Percentiles rank a stretch among this genome's conserved stretches.
Conservation (phyloP, 2,329 filamentous ascomycete species). For the Whalleya microplaca region DNA sequence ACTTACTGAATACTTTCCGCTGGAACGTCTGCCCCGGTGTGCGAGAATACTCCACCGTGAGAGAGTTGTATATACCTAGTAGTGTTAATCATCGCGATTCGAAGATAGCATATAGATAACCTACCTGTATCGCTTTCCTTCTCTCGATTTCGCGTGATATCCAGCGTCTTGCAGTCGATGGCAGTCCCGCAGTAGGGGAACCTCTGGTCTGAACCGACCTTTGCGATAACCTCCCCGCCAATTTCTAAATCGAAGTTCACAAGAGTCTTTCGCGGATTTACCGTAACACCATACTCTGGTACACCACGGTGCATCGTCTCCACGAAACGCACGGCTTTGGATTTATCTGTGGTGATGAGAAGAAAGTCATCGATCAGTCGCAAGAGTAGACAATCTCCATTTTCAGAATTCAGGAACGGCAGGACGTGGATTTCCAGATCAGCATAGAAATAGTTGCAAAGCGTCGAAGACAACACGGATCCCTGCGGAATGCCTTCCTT, state of each 20-base stretch:
- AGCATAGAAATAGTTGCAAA: slow-evolving; percentile 97
- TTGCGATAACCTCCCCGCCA: slow-evolving; percentile 54
- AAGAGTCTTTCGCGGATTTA: slow-evolving; percentile 79
- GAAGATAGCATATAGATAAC: slow-evolving; percentile 32
- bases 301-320: slow-evolving; percentile 79
- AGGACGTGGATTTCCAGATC: slow-evolving; percentile 76
- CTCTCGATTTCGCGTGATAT: slow-evolving; percentile 71
- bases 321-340: slow-evolving; percentile 74
- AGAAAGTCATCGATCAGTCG: slow-evolving; percentile 93
- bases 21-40: slow-evolving; percentile 77
- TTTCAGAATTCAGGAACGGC: slow-evolving; percentile 61
- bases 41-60: slow-evolving; percentile 78
- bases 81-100: slow-evolving; percentile 20
- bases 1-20: slow-evolving; percentile 73
- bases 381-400: slow-evolving; percentile 69
- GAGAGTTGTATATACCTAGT: slow-evolving; percentile 64
- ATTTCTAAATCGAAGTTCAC: slow-evolving; percentile 77
- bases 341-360: slow-evolving; percentile 73
- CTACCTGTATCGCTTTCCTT: slow-evolving; percentile 50
- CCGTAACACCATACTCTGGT: slow-evolving; percentile 76
- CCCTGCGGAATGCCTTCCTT: slow-evolving; percentile 91
- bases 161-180: slow-evolving; percentile 75
- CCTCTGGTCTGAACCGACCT: slow-evolving; percentile 42
- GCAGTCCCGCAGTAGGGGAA: slow-evolving; percentile 90
- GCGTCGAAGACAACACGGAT: slow-evolving; percentile 79